These are phyloP conservation scores for Ophiocordyceps camponoti-leonardi DNA, from an alignment of 2,329 filamentous ascomycete genomes.

Conservation along the genomic window DNA sequence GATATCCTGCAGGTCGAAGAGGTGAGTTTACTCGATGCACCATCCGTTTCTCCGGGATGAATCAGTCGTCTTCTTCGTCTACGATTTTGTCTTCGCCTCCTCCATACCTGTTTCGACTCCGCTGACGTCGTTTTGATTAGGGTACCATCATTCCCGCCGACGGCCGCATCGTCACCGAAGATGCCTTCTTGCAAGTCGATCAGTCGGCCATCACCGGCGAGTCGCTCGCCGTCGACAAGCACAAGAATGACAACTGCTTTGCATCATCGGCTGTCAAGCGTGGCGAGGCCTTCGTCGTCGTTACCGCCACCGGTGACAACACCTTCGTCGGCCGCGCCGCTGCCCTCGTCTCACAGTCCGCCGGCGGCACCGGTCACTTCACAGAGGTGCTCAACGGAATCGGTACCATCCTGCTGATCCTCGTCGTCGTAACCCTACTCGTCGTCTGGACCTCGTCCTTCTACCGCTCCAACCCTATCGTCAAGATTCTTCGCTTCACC, in stretches of 20 bases:
- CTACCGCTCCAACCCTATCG: conserved; percentile 71
- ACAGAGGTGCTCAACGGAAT: conserved; percentile 83
- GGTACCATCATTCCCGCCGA: conserved; percentile 85
- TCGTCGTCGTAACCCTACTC: conserved; percentile 66
- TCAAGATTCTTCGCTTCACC: conserved; percentile 67
- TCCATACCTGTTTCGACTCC: background rate
- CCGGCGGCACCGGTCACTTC: conserved; percentile 65
- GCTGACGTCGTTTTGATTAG: conserved; percentile 8
- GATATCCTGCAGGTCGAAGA: conserved; percentile 84
- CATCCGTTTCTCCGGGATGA: too few relatives aligned
- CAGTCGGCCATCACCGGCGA: conserved; percentile 87
- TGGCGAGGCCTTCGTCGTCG: conserved; percentile 68
- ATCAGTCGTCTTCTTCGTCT: too few relatives aligned
- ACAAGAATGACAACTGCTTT: conserved; percentile 64
- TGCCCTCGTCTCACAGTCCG: conserved; percentile 65
- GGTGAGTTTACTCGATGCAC: conserved; percentile 7
- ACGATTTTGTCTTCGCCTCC: too few relatives aligned
- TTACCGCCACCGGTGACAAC: conserved; percentile 73
- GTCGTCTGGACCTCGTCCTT: conserved; percentile 76
- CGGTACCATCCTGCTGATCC: conserved; percentile 58
- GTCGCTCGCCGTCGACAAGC: conserved; percentile 81
- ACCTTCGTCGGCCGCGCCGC: conserved; percentile 83
- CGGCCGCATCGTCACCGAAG: conserved; percentile 68
- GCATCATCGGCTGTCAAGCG: conserved; percentile 82
- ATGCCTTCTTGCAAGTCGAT: conserved; percentile 76